phyloP scores from a whole-genome alignment of 257 asterid species.

The Paulownia fortunei region DNA sequence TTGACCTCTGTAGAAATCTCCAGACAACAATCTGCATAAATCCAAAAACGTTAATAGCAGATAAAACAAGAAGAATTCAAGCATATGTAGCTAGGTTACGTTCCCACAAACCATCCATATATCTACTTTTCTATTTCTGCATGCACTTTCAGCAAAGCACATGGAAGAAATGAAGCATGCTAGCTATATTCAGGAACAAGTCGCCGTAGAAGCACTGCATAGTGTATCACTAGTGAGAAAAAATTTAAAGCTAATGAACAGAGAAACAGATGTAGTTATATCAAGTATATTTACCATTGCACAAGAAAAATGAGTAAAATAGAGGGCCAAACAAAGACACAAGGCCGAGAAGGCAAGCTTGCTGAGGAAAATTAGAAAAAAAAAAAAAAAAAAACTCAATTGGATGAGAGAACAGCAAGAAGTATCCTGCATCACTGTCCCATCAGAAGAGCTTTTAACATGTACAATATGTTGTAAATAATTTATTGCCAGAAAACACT shows the following conservation, averaged over 20 bases:
- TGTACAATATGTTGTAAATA: too few species aligned
- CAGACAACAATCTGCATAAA: conserved; percentile 87
- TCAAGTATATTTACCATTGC: neutral
- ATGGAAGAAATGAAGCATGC: neutral
- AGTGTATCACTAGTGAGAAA: neutral
- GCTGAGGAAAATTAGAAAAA: too few species aligned
- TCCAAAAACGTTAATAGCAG: conserved; percentile 15
- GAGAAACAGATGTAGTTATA: conserved; percentile 15
- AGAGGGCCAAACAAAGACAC: neutral
- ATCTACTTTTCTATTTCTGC: too few species aligned
- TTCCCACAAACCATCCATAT: too few species aligned
- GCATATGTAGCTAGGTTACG: too few species aligned
- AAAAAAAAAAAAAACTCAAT: too few species aligned
- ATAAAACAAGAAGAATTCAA: neutral
- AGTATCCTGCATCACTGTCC: neutral
- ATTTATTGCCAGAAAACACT: too few species aligned
- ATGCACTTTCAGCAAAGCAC: neutral
- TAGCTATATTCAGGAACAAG: neutral
- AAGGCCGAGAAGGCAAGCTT: too few species aligned
- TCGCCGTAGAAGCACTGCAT: neutral
- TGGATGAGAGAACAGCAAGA: too few species aligned
- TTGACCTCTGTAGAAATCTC: conserved; percentile 85
- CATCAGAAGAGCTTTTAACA: too few species aligned
- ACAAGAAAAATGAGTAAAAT: neutral
- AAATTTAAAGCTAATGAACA: neutral